Evolutionary conservation across 2,329 filamentous ascomycete genomes (phyloP).

Genomic region (Coniella vitis): DNA sequence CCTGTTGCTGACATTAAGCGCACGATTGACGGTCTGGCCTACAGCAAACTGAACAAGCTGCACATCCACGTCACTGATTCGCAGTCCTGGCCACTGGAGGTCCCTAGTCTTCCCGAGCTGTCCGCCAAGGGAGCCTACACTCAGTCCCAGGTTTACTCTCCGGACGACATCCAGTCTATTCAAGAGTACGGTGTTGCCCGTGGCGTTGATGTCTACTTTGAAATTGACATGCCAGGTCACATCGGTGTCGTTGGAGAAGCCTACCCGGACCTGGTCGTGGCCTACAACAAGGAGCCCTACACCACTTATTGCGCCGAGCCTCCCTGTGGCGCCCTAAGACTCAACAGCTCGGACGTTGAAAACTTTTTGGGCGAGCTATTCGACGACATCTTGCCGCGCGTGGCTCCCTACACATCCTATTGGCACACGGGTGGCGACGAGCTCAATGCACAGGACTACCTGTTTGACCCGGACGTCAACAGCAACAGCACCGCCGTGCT

Average conservation of each 20-base stretch:
- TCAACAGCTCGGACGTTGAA: slow-evolving; percentile 66
- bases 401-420: slow-evolving; percentile 62
- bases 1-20: slow-evolving; percentile 60
- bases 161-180: slow-evolving; percentile 56
- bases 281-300: slow-evolving; percentile 52
- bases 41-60: slow-evolving; percentile 77
- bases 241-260: slow-evolving; percentile 60
- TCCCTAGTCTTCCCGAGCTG: slow-evolving; percentile 67
- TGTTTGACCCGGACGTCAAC: slow-evolving; percentile 63
- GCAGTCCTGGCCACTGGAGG: slow-evolving; percentile 79
- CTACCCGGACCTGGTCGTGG: slow-evolving; percentile 66
- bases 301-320: slow-evolving; percentile 54
- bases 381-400: slow-evolving; percentile 67
- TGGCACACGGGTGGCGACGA: slow-evolving; percentile 89
- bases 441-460: slow-evolving; percentile 69
- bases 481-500: slow-evolving; percentile 60
- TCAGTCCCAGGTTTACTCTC: slow-evolving; percentile 59
- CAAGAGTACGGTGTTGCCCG: slow-evolving; percentile 64
- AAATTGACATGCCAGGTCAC: slow-evolving; percentile 78
- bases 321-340: slow-evolving; percentile 64
- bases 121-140: slow-evolving; percentile 68
- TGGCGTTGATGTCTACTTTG: slow-evolving; percentile 65
- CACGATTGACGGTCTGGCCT: slow-evolving; percentile 69
- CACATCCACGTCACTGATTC: slow-evolving; percentile 78
- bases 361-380: slow-evolving; percentile 67